phyloP scores from a whole-genome alignment of 1,284 basidiomycete genomes.

The Ustilago trichophora region DNA sequence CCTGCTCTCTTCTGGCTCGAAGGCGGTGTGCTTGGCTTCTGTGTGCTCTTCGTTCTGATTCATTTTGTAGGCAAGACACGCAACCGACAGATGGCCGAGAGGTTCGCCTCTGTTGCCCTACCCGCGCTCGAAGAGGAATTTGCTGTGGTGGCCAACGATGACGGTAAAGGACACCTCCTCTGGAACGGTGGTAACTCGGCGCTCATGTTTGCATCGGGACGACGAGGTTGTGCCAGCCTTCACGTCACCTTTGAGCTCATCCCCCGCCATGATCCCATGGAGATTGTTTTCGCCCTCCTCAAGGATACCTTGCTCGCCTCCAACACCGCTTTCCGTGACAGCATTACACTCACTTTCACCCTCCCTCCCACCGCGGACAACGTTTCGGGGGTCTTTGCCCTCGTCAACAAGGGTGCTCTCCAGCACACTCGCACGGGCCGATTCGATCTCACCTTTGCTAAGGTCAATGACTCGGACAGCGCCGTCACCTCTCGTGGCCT shows the following conservation, averaged over 20 bases:
- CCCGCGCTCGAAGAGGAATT: conserved; percentile 53
- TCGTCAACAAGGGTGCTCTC: conserved; percentile 59
- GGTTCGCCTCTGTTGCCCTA: conserved; percentile 36
- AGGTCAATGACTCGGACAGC: conserved; percentile 49
- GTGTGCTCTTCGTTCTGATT: conserved; percentile 49
- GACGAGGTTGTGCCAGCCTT: conserved; percentile 54
- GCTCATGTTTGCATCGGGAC: conserved; percentile 62
- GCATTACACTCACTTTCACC: conserved; percentile 53
- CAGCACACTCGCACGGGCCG: conserved; percentile 49
- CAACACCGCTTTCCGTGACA: conserved; percentile 45
- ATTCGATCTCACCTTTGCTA: conserved; percentile 62
- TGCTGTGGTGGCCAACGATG: conserved; percentile 49
- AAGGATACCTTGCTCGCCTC: conserved; percentile 49
- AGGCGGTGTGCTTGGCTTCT: conserved; percentile 40
- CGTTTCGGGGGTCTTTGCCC: conserved; percentile 56
- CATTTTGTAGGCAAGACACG: conserved; percentile 49
- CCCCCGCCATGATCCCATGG: conserved; percentile 59
- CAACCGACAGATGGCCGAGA: conserved; percentile 45
- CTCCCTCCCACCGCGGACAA: conserved; percentile 49
- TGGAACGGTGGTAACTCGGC: conserved; percentile 64
- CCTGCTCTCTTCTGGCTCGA: conserved; percentile 53
- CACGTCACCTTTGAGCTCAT: conserved; percentile 54
- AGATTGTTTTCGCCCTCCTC: conserved; percentile 34
- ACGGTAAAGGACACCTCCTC: conserved; percentile 34
- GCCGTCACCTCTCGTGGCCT: conserved; percentile 51